Conservation (phyloP, 768 basidiomycete genomes). For the Gymnopilus dilepis region DNA sequence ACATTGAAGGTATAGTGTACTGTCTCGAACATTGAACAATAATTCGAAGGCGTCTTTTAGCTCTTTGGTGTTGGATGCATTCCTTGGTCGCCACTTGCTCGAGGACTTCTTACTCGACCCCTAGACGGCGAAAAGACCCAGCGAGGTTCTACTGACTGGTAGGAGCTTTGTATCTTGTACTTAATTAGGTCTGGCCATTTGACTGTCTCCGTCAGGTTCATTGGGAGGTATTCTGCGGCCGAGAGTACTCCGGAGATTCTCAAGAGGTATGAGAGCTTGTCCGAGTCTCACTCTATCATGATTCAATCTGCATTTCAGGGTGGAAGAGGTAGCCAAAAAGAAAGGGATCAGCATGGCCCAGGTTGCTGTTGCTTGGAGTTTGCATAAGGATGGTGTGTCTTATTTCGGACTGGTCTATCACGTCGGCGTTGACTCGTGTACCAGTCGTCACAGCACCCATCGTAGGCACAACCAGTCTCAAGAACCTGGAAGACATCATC, state of each 20-base stretch:
- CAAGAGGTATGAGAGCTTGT: constrained; percentile 22
- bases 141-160: constrained; percentile 46
- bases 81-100: constrained; percentile 64
- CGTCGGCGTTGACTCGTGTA: constrained; percentile 25
- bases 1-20: constrained; percentile 46
- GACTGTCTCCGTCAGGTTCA: constrained; percentile 8
- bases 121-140: constrained; percentile 40
- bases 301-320: constrained; percentile 33
- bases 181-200: too few relatives aligned
- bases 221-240: constrained; percentile 25
- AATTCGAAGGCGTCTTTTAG: constrained; percentile 28
- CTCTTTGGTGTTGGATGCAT: constrained; percentile 59
- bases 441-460: constrained; percentile 56
- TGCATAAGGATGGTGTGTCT: constrained; percentile 46
- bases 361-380: constrained; percentile 55
- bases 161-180: too few relatives aligned
- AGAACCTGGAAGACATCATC: constrained; percentile 53
- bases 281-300: constrained; percentile 30
- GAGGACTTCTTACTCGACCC: constrained; percentile 56
- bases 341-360: constrained; percentile 61
- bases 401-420: neutral
- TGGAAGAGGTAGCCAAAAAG: constrained; percentile 60
- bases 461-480: constrained; percentile 49
- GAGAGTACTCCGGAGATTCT: constrained; percentile 39
- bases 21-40: neutral